These are phyloP conservation scores for Condylostoma magnum DNA, from an alignment of 169 alveolate genomes.

Conservation along the genomic window DNA sequence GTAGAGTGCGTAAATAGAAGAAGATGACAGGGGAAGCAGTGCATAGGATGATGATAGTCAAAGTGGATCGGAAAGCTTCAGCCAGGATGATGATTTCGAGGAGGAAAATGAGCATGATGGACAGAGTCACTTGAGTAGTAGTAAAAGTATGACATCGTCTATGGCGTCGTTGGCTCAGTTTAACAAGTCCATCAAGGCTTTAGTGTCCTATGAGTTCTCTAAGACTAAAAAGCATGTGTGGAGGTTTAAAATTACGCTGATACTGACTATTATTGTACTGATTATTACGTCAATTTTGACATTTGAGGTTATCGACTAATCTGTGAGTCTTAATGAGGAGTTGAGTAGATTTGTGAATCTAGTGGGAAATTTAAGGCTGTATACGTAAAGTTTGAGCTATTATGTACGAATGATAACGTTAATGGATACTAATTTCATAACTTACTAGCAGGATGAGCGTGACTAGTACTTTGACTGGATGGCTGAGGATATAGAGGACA, in stretches of 20 bases:
- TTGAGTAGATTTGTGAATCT: conserved; percentile 12
- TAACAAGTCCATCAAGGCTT: conserved; percentile 30
- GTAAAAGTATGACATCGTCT: neutral
- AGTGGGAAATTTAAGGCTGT: conserved; percentile 21
- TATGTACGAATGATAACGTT: conserved; percentile 11
- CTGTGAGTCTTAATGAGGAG: conserved; percentile 21
- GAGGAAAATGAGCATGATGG: neutral
- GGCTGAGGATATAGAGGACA: conserved; percentile 14
- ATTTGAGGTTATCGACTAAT: conserved; percentile 15
- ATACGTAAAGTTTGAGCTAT: conserved; percentile 8
- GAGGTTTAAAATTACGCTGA: conserved; percentile 26
- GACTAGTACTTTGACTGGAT: conserved; percentile 19
- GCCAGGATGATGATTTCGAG: neutral
- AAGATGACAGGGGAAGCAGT: too few relatives aligned
- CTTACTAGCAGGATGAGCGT: neutral
- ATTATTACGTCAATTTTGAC: conserved; percentile 26
- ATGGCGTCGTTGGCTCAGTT: conserved; percentile 30
- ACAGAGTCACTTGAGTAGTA: neutral
- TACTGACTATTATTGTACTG: conserved; percentile 16
- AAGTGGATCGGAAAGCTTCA: neutral
- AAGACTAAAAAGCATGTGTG: conserved; percentile 21
- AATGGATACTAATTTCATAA: neutral
- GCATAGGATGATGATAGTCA: too few relatives aligned
- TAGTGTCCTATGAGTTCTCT: conserved; percentile 21
- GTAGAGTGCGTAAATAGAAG: too few relatives aligned